Percentiles rank a stretch among this genome's conserved stretches.
Conservation (phyloP, 371 early-diverging fungal genomes). For the Mucor plumbeus region DNA sequence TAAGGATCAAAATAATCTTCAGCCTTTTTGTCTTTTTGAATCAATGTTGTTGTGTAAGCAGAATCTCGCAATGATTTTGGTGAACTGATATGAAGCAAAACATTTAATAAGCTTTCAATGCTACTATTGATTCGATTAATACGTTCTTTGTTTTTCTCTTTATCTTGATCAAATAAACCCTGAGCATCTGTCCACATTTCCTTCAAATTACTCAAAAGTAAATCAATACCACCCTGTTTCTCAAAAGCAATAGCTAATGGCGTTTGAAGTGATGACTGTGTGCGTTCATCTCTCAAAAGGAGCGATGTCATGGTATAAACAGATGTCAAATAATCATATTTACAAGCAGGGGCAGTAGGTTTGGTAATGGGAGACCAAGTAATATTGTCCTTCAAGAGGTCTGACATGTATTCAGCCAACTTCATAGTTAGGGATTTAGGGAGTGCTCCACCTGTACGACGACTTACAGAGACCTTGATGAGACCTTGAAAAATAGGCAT, state of each 20-base stretch:
- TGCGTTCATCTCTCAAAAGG: slow-evolving; percentile 61
- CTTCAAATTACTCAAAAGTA: slow-evolving; percentile 59
- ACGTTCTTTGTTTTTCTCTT: slow-evolving; percentile 2
- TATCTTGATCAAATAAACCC: slow-evolving; percentile 33
- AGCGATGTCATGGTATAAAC: slow-evolving; percentile 57
- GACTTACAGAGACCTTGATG: slow-evolving; percentile 67
- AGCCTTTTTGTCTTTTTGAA: slow-evolving; percentile 61
- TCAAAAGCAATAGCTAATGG: slow-evolving; percentile 74
- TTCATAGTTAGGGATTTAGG: slow-evolving; percentile 66
- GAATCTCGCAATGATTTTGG: slow-evolving; percentile 73
- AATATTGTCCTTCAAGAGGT: slow-evolving; percentile 58
- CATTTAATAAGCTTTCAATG: slow-evolving; percentile 65
- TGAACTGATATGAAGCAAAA: slow-evolving; percentile 66
- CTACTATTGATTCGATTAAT: slow-evolving; percentile 39
- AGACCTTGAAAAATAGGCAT: slow-evolving; percentile 75
- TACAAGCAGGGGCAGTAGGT: slow-evolving; percentile 43
- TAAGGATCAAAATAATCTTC: slow-evolving; percentile 72
- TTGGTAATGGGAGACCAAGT: slow-evolving; percentile 48
- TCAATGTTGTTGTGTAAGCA: slow-evolving; percentile 62
- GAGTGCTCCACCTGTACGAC: slow-evolving; percentile 58
- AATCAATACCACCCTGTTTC: slow-evolving; percentile 64
- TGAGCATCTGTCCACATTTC: slow-evolving; percentile 59
- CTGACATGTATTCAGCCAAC: slow-evolving; percentile 58
- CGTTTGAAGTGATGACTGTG: slow-evolving; percentile 71
- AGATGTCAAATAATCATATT: slow-evolving; percentile 59